phyloP scores from a whole-genome alignment of 352 stramenopile species.

The Globisporangium cederbergense region DNA sequence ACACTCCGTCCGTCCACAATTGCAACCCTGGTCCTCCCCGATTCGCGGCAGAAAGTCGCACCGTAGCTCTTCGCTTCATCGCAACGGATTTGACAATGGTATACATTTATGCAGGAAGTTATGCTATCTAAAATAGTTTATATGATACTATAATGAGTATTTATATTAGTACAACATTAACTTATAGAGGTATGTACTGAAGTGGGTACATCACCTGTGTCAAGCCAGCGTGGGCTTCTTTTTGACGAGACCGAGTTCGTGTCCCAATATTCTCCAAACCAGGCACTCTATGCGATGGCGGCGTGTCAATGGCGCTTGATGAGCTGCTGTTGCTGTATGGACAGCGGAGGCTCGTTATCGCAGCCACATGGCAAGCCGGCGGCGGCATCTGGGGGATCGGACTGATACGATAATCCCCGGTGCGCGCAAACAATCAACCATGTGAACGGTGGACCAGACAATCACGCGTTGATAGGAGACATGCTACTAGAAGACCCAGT shows the following conservation, averaged over 20 bases:
- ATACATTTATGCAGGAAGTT: background rate
- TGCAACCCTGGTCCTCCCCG: background rate
- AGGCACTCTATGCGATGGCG: slow-evolving; percentile 3
- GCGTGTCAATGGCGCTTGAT: slow-evolving; percentile 6
- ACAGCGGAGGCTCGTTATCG: background rate
- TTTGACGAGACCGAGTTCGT: background rate
- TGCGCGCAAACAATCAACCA: background rate
- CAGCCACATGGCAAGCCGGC: background rate
- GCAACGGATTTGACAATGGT: background rate
- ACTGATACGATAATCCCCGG: background rate
- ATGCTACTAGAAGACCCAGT: too few species aligned
- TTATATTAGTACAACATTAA: background rate
- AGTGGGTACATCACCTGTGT: slow-evolving; percentile 10
- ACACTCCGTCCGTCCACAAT: background rate
- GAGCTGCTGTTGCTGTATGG: background rate
- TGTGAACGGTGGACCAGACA: background rate
- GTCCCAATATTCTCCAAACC: background rate
- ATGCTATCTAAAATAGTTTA: background rate
- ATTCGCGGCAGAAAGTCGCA: slow-evolving; percentile 3
- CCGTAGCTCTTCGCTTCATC: slow-evolving; percentile 1
- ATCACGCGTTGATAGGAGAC: background rate
- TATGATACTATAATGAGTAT: background rate
- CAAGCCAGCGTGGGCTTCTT: slow-evolving; percentile 2
- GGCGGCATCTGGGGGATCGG: background rate
- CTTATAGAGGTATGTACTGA: background rate